Conservation (phyloP, 129 eudicot genomes). For the Logfia minima region DNA sequence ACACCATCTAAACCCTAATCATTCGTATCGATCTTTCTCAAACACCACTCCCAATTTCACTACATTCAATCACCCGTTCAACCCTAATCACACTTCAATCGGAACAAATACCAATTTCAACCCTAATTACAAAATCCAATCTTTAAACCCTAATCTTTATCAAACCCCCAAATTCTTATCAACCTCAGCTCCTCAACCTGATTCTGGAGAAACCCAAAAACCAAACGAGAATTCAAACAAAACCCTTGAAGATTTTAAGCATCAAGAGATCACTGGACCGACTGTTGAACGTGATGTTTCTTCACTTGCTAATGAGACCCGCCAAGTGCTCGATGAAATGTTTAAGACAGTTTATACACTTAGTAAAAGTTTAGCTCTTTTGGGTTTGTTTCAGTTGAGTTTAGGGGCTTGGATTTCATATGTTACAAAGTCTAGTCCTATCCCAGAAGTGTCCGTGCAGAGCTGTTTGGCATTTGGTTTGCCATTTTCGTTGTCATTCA, state of each 20-base stretch:
- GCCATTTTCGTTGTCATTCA: slow-evolving; percentile 66
- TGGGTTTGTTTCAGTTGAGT: slow-evolving; percentile 66
- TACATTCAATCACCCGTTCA: slow-evolving; percentile 23
- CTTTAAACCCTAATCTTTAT: slow-evolving; percentile 21
- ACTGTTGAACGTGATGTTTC: slow-evolving; percentile 80
- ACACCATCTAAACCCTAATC: slow-evolving; percentile 24
- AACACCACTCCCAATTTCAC: slow-evolving; percentile 8
- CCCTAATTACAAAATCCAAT: slow-evolving; percentile 26
- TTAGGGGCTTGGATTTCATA: slow-evolving; percentile 73
- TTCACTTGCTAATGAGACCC: slow-evolving; percentile 68
- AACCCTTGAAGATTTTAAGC: slow-evolving; percentile 55
- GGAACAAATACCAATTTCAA: slow-evolving; percentile 28
- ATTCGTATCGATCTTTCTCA: slow-evolving; percentile 21
- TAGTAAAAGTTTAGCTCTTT: slow-evolving; percentile 60
- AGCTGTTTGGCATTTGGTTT: slow-evolving; percentile 64
- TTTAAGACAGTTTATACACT: slow-evolving; percentile 54
- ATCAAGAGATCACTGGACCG: slow-evolving; percentile 87
- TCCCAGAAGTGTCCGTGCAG: slow-evolving; percentile 51
- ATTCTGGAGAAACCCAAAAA: slow-evolving; percentile 36
- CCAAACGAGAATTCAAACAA: slow-evolving; percentile 37
- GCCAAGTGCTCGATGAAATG: slow-evolving; percentile 63
- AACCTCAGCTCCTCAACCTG: slow-evolving; percentile 35
- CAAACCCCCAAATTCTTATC: slow-evolving; percentile 44
- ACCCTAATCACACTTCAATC: slow-evolving; percentile 19
- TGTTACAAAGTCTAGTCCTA: slow-evolving; percentile 29